These are phyloP conservation scores for Fusarium sp. DNA, from an alignment of 2,329 filamentous ascomycete genomes.

Conservation along the genomic window DNA sequence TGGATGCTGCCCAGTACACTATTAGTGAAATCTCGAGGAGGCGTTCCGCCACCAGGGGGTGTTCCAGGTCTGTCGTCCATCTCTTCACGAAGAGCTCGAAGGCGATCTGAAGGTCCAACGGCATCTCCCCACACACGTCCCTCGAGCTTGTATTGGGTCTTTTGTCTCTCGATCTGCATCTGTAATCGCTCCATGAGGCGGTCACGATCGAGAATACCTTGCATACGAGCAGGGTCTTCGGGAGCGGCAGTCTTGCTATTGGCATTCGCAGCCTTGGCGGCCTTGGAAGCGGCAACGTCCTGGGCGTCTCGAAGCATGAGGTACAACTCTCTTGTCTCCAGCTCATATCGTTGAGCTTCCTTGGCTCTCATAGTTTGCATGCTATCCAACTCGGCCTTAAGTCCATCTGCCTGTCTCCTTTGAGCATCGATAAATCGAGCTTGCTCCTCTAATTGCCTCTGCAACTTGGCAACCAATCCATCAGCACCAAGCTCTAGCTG, in stretches of 20 bases:
- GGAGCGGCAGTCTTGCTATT: slow-evolving; percentile 64
- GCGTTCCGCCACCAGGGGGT: slow-evolving; percentile 62
- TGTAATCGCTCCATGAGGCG: slow-evolving; percentile 92
- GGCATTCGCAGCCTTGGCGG: slow-evolving; percentile 65
- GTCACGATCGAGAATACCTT: slow-evolving; percentile 93
- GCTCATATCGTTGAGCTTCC: slow-evolving; percentile 92
- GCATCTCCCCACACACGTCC: slow-evolving; percentile 88
- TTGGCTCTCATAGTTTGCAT: slow-evolving; percentile 87
- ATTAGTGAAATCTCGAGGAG: slow-evolving; percentile 73
- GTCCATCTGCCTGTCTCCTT: slow-evolving; percentile 82
- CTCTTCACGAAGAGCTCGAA: slow-evolving; percentile 90
- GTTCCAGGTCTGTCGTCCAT: slow-evolving; percentile 78
- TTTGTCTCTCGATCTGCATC: slow-evolving; percentile 94
- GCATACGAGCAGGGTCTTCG: slow-evolving; percentile 80
- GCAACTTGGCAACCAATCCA: slow-evolving; percentile 90
- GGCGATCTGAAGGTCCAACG: slow-evolving; percentile 87
- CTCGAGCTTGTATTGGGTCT: slow-evolving; percentile 97
- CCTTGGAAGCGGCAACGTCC: slow-evolving; percentile 91
- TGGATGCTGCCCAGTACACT: slow-evolving; percentile 80
- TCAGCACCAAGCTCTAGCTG: slow-evolving; percentile 92
- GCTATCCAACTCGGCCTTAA: slow-evolving; percentile 91
- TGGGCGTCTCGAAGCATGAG: slow-evolving; percentile 98
- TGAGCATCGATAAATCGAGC: slow-evolving; percentile 90
- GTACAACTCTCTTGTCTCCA: slow-evolving; percentile 96
- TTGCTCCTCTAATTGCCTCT: slow-evolving; percentile 95